Conservation (phyloP, 2,329 filamentous ascomycete genomes). For the Paraphaeosphaeria sporulosa region DNA sequence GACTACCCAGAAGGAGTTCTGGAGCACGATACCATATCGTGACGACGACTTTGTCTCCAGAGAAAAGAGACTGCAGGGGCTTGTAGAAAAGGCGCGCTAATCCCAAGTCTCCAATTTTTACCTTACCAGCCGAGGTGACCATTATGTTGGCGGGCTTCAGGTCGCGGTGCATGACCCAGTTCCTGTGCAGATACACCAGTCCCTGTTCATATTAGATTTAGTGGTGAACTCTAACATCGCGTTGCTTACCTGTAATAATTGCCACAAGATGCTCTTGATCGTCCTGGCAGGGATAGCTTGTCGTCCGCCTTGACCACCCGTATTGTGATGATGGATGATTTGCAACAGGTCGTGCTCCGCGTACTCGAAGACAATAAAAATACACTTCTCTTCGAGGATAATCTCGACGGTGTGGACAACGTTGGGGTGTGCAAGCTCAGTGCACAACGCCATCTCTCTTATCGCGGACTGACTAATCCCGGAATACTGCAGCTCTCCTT, state of each 20-base stretch:
- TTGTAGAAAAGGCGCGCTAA: constrained; percentile 94
- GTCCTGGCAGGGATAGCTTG: constrained; percentile 88
- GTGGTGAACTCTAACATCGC: neutral
- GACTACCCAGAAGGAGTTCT: constrained; percentile 86
- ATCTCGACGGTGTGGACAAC: constrained; percentile 93
- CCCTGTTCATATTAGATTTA: constrained; percentile 55
- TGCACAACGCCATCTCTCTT: constrained; percentile 96
- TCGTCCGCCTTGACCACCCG: constrained; percentile 70
- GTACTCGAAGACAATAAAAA: constrained; percentile 99
- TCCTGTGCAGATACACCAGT: constrained; percentile 90
- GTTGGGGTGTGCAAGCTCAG: constrained; percentile 86
- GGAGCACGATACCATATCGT: constrained; percentile 99
- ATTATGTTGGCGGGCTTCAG: constrained; percentile 99
- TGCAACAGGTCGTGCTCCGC: constrained; percentile 96
- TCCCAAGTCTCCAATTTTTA: constrained; percentile 94
- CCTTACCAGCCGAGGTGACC: constrained; percentile 87
- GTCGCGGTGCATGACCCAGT: constrained; percentile 97
- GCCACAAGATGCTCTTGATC: constrained; percentile 93
- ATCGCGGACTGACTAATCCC: constrained; percentile 97
- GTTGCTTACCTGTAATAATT: constrained; percentile 73
- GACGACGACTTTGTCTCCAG: constrained; percentile 96
- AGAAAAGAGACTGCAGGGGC: constrained; percentile 88
- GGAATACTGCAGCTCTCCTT: constrained; percentile 96
- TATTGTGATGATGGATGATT: constrained; percentile 95
- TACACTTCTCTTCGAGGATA: constrained; percentile 97